phyloP scores from a whole-genome alignment of 495 filamentous ascomycete species.

The Echria macrotheca region DNA sequence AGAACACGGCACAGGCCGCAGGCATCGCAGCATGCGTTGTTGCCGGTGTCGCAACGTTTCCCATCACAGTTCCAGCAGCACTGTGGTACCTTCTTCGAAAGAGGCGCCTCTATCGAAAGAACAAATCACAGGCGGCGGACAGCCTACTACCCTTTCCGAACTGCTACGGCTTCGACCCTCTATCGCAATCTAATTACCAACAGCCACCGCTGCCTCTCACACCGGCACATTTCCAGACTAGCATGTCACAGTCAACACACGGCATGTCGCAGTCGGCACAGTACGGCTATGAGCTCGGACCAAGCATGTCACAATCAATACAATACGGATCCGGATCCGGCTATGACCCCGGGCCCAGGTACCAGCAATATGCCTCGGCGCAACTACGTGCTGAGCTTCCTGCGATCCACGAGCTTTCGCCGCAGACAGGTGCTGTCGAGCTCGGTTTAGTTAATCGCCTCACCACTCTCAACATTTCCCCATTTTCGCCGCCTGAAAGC shows the following conservation, averaged over 20 bases:
- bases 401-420: neutral
- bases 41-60: neutral
- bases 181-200: no score
- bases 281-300: neutral
- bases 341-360: neutral
- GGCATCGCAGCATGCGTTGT: neutral
- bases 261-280: neutral
- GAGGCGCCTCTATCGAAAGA: no score
- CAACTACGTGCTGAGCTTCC: neutral
- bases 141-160: no score
- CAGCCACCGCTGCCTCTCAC: no score
- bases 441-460: neutral
- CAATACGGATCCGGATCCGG: neutral
- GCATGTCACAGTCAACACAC: no score
- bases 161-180: no score
- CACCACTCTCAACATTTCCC: no score
- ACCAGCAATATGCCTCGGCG: neutral
- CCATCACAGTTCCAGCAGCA: neutral
- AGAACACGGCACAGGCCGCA: neutral
- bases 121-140: no score
- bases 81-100: no score
- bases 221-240: no score
- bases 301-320: neutral
- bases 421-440: neutral
- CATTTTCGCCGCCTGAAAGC: no score